phyloP scores from a whole-genome alignment of 768 basidiomycete genomes.

The Coprinellus aureogranulatus region DNA sequence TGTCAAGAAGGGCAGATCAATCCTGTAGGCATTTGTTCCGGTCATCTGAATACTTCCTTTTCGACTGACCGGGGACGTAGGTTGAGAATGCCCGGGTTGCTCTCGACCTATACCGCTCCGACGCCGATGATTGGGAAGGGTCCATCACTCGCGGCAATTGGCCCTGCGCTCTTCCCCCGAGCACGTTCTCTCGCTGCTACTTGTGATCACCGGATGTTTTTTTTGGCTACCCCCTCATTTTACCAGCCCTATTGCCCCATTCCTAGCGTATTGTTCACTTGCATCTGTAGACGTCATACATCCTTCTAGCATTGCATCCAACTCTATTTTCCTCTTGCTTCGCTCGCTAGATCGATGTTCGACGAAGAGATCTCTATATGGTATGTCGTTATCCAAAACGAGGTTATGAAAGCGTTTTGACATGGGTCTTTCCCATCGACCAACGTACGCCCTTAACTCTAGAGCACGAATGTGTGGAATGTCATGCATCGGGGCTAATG shows the following conservation, averaged over 20 bases:
- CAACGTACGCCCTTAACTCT: too few species aligned
- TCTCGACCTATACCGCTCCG: constrained; percentile 55
- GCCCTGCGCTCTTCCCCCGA: constrained; percentile 75
- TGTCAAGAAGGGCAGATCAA: constrained; percentile 71
- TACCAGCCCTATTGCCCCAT: constrained; percentile 3
- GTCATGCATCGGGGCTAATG: neutral
- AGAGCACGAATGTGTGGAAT: too few species aligned
- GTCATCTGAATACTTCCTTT: neutral
- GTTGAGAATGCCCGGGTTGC: constrained; percentile 72
- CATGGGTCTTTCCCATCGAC: too few species aligned
- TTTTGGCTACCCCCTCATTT: constrained; percentile 4
- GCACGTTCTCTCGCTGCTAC: constrained; percentile 79
- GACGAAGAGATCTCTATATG: constrained; percentile 4
- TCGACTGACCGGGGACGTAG: constrained; percentile 33
- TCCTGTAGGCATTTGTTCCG: constrained; percentile 51
- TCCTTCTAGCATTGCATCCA: neutral
- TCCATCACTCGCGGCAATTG: constrained; percentile 60
- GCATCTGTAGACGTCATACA: constrained; percentile 1
- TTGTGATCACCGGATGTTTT: constrained; percentile 31
- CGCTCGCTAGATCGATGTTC: neutral
- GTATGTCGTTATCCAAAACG: constrained; percentile 10
- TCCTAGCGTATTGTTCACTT: neutral
- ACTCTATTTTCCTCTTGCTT: neutral
- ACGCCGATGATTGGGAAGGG: constrained; percentile 64
- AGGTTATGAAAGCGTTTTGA: neutral